phyloP scores from a whole-genome alignment of 495 filamentous ascomycete species.

The Xylaria bambusicola region DNA sequence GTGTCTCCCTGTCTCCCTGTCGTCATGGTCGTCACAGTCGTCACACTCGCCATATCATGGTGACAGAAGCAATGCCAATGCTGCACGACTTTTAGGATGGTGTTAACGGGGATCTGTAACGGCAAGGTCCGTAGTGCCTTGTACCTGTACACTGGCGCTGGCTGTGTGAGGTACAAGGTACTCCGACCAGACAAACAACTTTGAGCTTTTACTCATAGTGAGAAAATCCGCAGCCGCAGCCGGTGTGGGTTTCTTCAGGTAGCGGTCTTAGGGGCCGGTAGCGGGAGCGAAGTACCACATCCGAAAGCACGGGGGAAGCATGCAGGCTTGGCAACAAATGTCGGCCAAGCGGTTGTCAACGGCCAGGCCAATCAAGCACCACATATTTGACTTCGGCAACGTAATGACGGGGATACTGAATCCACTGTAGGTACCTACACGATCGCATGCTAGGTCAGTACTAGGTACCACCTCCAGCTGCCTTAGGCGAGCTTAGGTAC shows the following conservation, averaged over 20 bases:
- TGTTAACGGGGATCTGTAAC: neutral
- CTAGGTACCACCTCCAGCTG: no score
- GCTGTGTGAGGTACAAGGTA: no score
- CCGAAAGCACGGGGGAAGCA: slow-evolving; percentile 8
- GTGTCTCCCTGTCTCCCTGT: neutral
- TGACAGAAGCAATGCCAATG: neutral
- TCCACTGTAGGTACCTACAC: no score
- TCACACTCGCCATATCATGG: neutral
- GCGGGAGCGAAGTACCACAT: slow-evolving; percentile 10
- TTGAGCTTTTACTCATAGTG: neutral
- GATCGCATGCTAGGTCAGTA: no score
- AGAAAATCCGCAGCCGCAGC: slow-evolving; percentile 14
- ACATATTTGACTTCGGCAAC: neutral
- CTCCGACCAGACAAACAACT: no score
- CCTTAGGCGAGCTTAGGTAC: no score
- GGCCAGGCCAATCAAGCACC: slow-evolving; percentile 7
- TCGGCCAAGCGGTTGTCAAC: neutral
- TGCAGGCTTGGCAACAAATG: slow-evolving; percentile 13
- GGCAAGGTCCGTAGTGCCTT: slow-evolving; percentile 11
- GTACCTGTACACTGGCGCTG: neutral
- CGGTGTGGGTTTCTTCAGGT: neutral
- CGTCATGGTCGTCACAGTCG: neutral
- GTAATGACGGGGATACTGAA: no score
- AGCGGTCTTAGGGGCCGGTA: slow-evolving; percentile 10
- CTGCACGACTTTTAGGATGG: slow-evolving; percentile 1